Evolutionary conservation across 2,329 filamentous ascomycete genomes (phyloP).

Genomic region (Alternaria ethzedia): DNA sequence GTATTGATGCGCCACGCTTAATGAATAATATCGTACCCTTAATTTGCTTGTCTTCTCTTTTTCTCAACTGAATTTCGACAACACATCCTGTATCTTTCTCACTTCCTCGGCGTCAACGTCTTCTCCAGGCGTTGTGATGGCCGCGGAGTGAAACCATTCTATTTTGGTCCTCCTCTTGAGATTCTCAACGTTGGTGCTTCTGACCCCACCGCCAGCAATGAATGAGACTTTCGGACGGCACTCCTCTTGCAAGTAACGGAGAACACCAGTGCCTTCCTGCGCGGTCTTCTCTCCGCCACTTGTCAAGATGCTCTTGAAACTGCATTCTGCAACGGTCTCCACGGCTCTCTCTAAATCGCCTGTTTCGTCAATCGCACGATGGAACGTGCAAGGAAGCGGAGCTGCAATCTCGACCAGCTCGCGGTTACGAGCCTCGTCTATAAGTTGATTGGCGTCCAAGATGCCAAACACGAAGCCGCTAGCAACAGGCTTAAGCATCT

Average conservation of each 20-base stretch:
- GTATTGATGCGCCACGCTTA: slow-evolving; percentile 15
- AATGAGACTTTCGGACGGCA: slow-evolving; percentile 33
- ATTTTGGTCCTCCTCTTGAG: slow-evolving; percentile 42
- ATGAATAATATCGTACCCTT: slow-evolving; percentile 18
- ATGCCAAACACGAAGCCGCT: slow-evolving; percentile 63
- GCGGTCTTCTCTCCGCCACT: slow-evolving; percentile 52
- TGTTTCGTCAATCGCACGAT: slow-evolving; percentile 60
- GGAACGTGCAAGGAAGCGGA: slow-evolving; percentile 60
- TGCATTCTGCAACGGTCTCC: slow-evolving; percentile 49
- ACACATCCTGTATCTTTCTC: slow-evolving; percentile 11
- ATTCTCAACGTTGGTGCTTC: slow-evolving; percentile 51
- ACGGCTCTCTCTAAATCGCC: slow-evolving; percentile 38
- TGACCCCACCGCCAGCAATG: slow-evolving; percentile 60
- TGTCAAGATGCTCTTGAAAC: slow-evolving; percentile 58
- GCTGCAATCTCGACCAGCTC: slow-evolving; percentile 52
- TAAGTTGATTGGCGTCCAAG: slow-evolving; percentile 34
- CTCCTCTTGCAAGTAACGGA: slow-evolving; percentile 38
- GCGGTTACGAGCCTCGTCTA: slow-evolving; percentile 53
- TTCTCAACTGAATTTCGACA: background rate
- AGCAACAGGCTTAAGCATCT: slow-evolving; percentile 44
- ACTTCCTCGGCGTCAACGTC: slow-evolving; percentile 40
- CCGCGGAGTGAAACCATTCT: slow-evolving; percentile 55
- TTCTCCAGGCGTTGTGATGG: slow-evolving; percentile 44
- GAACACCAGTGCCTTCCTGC: slow-evolving; percentile 40
- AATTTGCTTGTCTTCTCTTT: background rate